Base-by-base conservation (phyloP, 805 yeast species). In the Starmera caribaea region DNA sequence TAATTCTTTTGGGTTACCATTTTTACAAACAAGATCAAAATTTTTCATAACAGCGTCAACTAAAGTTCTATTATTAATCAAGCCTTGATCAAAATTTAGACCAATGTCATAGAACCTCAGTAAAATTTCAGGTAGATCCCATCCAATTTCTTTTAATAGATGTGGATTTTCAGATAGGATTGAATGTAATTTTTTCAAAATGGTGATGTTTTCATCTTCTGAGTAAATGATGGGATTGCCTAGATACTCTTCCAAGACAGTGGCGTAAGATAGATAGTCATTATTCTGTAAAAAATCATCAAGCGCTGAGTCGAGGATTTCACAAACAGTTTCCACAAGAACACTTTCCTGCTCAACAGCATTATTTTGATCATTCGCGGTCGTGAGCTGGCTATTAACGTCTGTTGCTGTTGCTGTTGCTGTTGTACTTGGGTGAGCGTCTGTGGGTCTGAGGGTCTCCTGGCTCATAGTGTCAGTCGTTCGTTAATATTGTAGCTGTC, bases 71-170 rank as follows among this genome's bases (percentile, higher is more conserved):
- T 45, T 47, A 44, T 51, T 55, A 8, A 41, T 50, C 33, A 69
- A 57, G 42, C 68, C 55, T 38, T 72, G 69, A n/a, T 68, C 57
- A 49, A 61, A 41, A 53, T 62, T 44, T 63, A 76, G 50, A 12
- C 59, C 60, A 8, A 53, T 39, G 21, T 63, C 63, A n/a, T 81
- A 54, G 54, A 70, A 83, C 9, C 67, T 66, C 35, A 86, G 51
- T 7, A 89, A 47, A 38, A 84, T 59, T 28, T 69, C 71, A 1
- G 96, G 96, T n/a, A 89, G 54, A 57, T 89, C 97, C 97, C 97
- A 89, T 2, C 95, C 95, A 44, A 88, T 76, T 47, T 80, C 82
- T 34, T 71, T 66, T 0, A 78, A 65, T 27, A 86, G 58, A 10
- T 68, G 69, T 14, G 68, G 64, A 53, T 81, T 57, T 1, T 53